Evolutionary conservation across 768 basidiomycete genomes (phyloP).

Genomic region (Royoungia palumana): DNA sequence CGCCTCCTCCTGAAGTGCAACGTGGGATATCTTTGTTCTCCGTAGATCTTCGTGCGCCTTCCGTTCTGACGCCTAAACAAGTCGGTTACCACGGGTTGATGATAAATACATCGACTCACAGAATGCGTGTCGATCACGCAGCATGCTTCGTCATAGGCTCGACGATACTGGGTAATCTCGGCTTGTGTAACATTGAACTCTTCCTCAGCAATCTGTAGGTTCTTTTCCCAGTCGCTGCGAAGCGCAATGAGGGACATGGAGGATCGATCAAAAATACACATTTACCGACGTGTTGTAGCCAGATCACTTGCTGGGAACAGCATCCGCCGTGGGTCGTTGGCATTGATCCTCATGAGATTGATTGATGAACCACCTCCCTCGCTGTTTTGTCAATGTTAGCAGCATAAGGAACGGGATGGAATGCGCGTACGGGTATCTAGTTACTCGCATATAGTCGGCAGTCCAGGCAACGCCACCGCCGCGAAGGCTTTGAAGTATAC

Average conservation of each 20-base stretch:
- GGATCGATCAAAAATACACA: neutral
- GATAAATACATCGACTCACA: constrained; percentile 26
- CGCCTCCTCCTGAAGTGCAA: constrained; percentile 51
- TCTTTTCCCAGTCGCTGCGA: constrained; percentile 45
- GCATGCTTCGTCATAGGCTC: constrained; percentile 29
- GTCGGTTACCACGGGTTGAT: neutral
- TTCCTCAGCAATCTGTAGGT: constrained; percentile 38
- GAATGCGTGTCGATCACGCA: constrained; percentile 31
- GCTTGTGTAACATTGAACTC: constrained; percentile 32
- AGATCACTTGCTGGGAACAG: constrained; percentile 54
- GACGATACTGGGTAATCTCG: constrained; percentile 27
- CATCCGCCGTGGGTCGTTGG: constrained; percentile 39
- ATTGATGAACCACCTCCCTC: constrained; percentile 66
- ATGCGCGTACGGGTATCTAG: constrained; percentile 56
- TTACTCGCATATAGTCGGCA: constrained; percentile 58
- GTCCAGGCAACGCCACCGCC: constrained; percentile 62
- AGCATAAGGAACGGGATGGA: neutral
- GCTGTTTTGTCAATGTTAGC: constrained; percentile 32
- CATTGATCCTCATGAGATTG: constrained; percentile 29
- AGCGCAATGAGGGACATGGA: neutral
- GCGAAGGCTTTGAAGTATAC: constrained; percentile 39
- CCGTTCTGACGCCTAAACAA: constrained; percentile 19
- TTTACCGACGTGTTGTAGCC: constrained; percentile 47
- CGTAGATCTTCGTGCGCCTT: constrained; percentile 24
- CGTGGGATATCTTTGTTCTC: constrained; percentile 35